Evolutionary conservation across 176 grass and related monocot species (phyloP).

Genomic region (Ampelocalamus luodianensis): DNA sequence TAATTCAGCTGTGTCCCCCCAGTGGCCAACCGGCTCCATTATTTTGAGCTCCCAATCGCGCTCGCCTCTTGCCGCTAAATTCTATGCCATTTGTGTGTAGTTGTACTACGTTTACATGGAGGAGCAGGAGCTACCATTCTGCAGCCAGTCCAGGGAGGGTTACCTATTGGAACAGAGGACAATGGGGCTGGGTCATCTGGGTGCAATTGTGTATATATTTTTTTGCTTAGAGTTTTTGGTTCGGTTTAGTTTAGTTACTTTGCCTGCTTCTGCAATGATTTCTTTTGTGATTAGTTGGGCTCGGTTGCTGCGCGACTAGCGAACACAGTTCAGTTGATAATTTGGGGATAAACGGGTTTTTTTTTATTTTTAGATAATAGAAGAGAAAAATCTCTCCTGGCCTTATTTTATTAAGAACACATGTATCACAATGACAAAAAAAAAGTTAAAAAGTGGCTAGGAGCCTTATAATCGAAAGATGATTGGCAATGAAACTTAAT

Average conservation of each 20-base stretch:
- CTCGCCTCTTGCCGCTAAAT: constrained; percentile 53
- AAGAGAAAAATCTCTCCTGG: too few species aligned
- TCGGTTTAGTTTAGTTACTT: constrained; percentile 29
- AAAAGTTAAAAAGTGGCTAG: too few species aligned
- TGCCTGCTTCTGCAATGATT: constrained; percentile 48
- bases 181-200: constrained; percentile 33
- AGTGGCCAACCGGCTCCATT: constrained; percentile 67
- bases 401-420: too few species aligned
- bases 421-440: too few species aligned
- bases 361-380: too few species aligned
- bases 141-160: constrained; percentile 9
- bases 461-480: too few species aligned
- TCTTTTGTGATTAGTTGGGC: constrained; percentile 60
- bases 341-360: constrained; percentile 30
- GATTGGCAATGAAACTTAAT: too few species aligned
- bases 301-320: constrained; percentile 40
- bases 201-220: constrained; percentile 28
- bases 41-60: constrained; percentile 64
- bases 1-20: constrained; percentile 57
- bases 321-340: constrained; percentile 51
- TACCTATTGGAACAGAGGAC: constrained; percentile 32
- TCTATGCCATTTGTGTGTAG: constrained; percentile 41
- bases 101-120: constrained; percentile 9
- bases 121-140: background rate
- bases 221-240: constrained; percentile 42